Conservation (phyloP, 306 rosid genomes). For the Dryas octopetala region DNA sequence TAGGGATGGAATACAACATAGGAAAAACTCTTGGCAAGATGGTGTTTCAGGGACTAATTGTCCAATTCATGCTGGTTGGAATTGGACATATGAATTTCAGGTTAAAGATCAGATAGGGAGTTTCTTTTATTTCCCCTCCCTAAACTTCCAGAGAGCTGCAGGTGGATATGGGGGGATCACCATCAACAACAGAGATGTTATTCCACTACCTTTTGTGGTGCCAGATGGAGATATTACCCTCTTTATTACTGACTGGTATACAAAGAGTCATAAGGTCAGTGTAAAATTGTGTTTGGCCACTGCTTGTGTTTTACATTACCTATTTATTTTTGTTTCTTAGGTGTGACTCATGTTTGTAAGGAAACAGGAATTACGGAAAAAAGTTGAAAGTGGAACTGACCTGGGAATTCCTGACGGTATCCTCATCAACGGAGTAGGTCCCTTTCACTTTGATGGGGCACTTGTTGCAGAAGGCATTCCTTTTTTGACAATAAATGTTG, state of each 20-base stretch:
- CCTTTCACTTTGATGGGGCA: constrained; percentile 62
- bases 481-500: constrained; percentile 68
- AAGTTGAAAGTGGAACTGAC: constrained; percentile 58
- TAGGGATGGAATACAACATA: constrained; percentile 84
- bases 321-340: constrained; percentile 16
- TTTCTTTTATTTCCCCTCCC: constrained; percentile 90
- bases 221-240: constrained; percentile 93
- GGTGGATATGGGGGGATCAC: constrained; percentile 92
- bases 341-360: constrained; percentile 29
- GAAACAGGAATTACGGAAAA: constrained; percentile 67
- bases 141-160: constrained; percentile 79
- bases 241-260: constrained; percentile 84
- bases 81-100: constrained; percentile 92
- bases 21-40: constrained; percentile 95
- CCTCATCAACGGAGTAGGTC: constrained; percentile 82
- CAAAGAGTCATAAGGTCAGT: constrained; percentile 74
- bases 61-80: constrained; percentile 98
- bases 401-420: constrained; percentile 82
- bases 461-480: constrained; percentile 61
- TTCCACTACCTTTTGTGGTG: constrained; percentile 69
- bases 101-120: constrained; percentile 98
- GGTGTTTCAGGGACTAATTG: constrained; percentile 94
- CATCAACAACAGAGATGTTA: constrained; percentile 72
- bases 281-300: not conserved
- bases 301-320: constrained; percentile 8